Evolutionary conservation across 2,329 filamentous ascomycete species (phyloP).

Genomic region (Penicillium italicum): DNA sequence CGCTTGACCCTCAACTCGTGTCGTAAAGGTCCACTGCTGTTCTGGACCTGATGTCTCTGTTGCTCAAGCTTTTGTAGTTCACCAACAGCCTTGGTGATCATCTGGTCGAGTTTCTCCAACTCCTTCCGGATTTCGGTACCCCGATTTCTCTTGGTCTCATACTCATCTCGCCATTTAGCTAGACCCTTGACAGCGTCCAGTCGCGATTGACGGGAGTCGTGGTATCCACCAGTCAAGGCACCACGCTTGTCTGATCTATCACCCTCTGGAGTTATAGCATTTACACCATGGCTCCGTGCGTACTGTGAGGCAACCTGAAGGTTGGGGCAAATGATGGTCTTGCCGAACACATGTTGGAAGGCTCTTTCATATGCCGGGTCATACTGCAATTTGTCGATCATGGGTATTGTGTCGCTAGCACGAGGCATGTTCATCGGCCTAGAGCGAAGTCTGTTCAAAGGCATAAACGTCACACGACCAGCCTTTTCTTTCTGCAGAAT

Average conservation of each 20-base stretch:
- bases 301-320: conserved; percentile 85
- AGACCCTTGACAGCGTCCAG: conserved; percentile 78
- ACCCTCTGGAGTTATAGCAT: conserved; percentile 90
- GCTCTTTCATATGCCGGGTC: conserved; percentile 75
- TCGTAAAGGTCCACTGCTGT: conserved; percentile 74
- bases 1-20: conserved; percentile 73
- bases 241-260: conserved; percentile 94
- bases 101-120: conserved; percentile 77
- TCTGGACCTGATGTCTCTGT: conserved; percentile 70
- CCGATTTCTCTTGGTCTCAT: conserved; percentile 63
- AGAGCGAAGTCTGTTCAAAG: conserved; percentile 74
- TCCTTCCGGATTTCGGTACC: conserved; percentile 64
- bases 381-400: conserved; percentile 80
- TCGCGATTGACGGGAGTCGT: conserved; percentile 80
- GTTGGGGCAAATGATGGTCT: conserved; percentile 89
- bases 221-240: conserved; percentile 90
- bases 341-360: conserved; percentile 92
- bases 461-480: conserved; percentile 92
- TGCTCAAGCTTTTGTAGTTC: conserved; percentile 81
- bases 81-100: conserved; percentile 81
- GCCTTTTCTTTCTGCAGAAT: conserved; percentile 73
- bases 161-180: conserved; percentile 69
- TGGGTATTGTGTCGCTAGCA: conserved; percentile 79
- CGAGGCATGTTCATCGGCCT: conserved; percentile 73
- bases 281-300: conserved; percentile 83